Evolutionary conservation across 352 stramenopile genomes (phyloP), one percentile per base, ranked within the genome.

Genomic region (Globisporangium irregulare): DNA sequence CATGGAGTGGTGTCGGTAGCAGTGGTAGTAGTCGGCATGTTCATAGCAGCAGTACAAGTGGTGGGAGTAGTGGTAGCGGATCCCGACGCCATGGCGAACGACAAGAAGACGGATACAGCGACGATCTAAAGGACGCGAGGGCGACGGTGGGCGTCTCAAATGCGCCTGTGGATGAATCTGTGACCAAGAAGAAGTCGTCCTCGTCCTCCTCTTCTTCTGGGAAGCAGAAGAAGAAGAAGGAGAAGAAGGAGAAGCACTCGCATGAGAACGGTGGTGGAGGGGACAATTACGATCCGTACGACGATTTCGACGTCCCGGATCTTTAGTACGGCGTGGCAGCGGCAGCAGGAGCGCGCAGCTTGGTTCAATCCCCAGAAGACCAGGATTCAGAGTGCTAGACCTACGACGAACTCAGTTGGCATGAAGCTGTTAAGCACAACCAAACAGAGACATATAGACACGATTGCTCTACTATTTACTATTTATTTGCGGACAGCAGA

Each of bases 161-260:
- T 38, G 34, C 24, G 76, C 58, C 38, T 22, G 62, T 63, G 0
- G 63, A 76, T 2, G 67, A 64, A 3, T 70, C 67, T 10, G 41
- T 73, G 34, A 65, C 68, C 10, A 87, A 79, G 68, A 88, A 82
- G 48, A 79, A 75, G 29, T 68, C 56, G 14, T 24, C 53, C 0
- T 68, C 62, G 24, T 62, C 59, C 0, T 64, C 38, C 41, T 59
- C 60, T 8, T 59, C 62, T 0, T 48, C 61, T 29, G 75, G 67
- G 43, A 91, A 82, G 36, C 73, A 86, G 48, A 87, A 82, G 51
- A 74, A 87, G 59, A 81, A 87, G 15, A 32, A 32, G 27, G 84
- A 89, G n/a, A 68, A 69, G 1, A 65, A 73, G 1, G 71, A 81
- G 24, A 82, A 82, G 57, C 41, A 68, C 20, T 67, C 74, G 8